Conservation (phyloP, 306 rosid genomes). For the Casuarina equisetifolia region DNA sequence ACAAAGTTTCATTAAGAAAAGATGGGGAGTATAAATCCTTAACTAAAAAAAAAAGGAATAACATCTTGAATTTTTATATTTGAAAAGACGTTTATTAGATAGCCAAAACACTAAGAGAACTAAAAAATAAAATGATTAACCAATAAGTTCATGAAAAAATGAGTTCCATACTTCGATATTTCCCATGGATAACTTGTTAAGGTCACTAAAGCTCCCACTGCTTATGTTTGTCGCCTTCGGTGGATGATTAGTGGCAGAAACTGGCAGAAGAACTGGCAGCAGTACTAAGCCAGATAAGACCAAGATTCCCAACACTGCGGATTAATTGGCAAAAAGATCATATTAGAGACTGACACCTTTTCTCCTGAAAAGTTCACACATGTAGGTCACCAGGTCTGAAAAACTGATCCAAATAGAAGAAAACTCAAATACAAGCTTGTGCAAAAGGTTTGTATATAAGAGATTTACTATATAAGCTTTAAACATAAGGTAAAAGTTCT, state of each 20-base stretch:
- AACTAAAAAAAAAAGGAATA: too few relatives aligned
- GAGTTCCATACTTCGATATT: slow-evolving; percentile 48
- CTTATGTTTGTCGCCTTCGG: slow-evolving; percentile 33
- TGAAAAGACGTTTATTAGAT: too few relatives aligned
- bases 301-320: slow-evolving; percentile 67
- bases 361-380: neutral
- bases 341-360: neutral
- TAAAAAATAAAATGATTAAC: neutral
- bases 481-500: too few relatives aligned
- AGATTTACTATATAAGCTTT: too few relatives aligned
- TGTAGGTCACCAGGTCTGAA: neutral
- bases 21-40: slow-evolving; percentile 1
- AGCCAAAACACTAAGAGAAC: too few relatives aligned
- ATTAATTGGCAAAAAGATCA: slow-evolving; percentile 24
- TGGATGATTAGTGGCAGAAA: slow-evolving; percentile 59
- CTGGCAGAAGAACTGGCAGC: slow-evolving; percentile 81
- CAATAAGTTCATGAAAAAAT: neutral
- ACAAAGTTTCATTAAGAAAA: slow-evolving; percentile 10
- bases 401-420: neutral
- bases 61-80: too few relatives aligned
- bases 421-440: neutral
- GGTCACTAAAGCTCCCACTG: slow-evolving; percentile 54
- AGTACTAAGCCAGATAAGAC: slow-evolving; percentile 65
- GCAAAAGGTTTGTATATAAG: too few relatives aligned
- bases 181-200: slow-evolving; percentile 77